Base-by-base conservation (phyloP, 139 green algal species). In the Closterium sp. region DNA sequence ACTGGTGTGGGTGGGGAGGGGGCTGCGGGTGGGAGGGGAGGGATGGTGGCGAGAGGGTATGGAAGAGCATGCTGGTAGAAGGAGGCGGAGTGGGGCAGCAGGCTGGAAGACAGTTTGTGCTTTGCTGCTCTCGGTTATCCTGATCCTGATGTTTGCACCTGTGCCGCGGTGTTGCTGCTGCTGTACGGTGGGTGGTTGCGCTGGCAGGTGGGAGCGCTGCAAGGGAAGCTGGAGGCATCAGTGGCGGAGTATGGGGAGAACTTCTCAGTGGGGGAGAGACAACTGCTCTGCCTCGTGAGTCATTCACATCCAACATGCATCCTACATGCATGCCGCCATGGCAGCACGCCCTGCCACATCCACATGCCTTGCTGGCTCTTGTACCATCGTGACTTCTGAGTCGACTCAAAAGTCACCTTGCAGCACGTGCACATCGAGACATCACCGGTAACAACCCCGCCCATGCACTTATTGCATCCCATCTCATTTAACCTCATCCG, bases 201-300 rank as follows among this genome's bases (percentile, higher is more conserved):
- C 28, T 25, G 87, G 86, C 89, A 92, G 89, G 90, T 93, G 33
- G 64, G 43, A 3, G 64, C 33, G 31, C 87, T 93, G 19, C 16
- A 88, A 25, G 66, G 66, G 33, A 94, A 94, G 88, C 91, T 94
- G 33, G 89, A 93, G 31, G 36, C 89, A 12, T 89, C 43, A 92
- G 94, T 99, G 69, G 91, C 94, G 2, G 97, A 99, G 90, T 97
- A 97, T 81, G 98, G 98, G 87, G 95, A 95, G 34, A 98, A 98
- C 94, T 97, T 99, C 87, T 96, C 90, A 1, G 91, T 96, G 35
- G 98, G 98, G 0, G 97, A 99, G 95, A 96, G 97, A 87, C 98
- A 99, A 95, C 96, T 99, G 87, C 93, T 99, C 43, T 97, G 96
- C 87, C 95, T 99, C 91, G 97, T 97, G 10, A 94, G 98, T 33